A percentile compares a stretch with the other conserved stretches of the same genome.
Conservation (phyloP, 2,329 filamentous ascomycete species). For the Juglanconis sp. region DNA sequence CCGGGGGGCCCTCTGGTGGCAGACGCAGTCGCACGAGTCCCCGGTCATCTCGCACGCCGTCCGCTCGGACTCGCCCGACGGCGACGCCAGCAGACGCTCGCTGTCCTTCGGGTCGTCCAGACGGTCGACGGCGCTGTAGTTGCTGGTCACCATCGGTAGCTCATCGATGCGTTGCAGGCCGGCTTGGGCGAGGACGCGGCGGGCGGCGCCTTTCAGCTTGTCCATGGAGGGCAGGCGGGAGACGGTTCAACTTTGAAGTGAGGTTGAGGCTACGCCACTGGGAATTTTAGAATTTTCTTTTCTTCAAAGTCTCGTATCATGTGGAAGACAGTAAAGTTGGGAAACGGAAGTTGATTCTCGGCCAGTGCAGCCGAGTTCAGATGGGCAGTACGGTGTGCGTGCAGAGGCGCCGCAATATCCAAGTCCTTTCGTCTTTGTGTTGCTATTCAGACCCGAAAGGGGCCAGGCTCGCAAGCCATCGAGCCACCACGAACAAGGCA, state of each 20-base stretch:
- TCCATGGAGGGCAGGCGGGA: neutral
- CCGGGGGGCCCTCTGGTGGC: neutral
- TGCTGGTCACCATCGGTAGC: neutral
- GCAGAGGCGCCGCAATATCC: neutral
- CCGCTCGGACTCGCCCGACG: neutral
- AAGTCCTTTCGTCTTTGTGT: slow-evolving; percentile 1
- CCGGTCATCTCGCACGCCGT: neutral
- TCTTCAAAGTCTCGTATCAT: neutral
- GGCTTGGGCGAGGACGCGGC: neutral
- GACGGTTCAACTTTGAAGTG: neutral
- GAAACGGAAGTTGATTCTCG: neutral
- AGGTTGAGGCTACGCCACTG: neutral
- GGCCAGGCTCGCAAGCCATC: neutral
- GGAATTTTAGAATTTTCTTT: neutral
- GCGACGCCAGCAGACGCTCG: slow-evolving; percentile 3
- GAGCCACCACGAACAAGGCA: neutral
- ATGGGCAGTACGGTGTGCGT: too few species aligned
- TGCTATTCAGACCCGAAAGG: slow-evolving; percentile 1
- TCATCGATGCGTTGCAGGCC: neutral
- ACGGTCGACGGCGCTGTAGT: neutral
- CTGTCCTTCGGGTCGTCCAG: neutral
- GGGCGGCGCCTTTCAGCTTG: neutral
- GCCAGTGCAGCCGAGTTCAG: neutral
- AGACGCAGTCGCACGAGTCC: neutral
- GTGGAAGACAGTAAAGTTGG: neutral